These are phyloP conservation scores for Vitis rotundifolia DNA, from an alignment of 164 flowering plant species.

Conservation along the genomic window DNA sequence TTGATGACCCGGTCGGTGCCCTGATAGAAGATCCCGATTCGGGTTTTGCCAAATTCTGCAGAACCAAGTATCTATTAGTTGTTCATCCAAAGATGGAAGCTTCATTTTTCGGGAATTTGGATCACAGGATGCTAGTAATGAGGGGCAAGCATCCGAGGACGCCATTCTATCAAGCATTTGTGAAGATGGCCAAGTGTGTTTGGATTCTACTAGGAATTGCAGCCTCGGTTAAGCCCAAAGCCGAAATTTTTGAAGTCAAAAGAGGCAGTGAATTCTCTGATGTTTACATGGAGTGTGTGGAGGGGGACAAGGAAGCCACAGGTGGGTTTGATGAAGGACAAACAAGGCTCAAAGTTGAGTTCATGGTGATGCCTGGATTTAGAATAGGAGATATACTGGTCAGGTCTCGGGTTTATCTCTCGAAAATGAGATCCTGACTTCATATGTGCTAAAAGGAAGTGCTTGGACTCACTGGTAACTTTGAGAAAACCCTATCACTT, in stretches of 20 bases:
- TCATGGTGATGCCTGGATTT: constrained; percentile 64
- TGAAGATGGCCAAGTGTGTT: constrained; percentile 57
- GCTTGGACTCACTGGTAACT: constrained; percentile 12
- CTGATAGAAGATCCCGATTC: constrained; percentile 45
- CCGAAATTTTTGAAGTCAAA: constrained; percentile 38
- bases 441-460: constrained; percentile 1
- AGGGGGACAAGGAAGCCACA: constrained; percentile 19
- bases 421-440: constrained; percentile 8
- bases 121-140: constrained; percentile 46
- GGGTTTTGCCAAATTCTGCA: constrained; percentile 49
- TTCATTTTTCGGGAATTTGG: constrained; percentile 64
- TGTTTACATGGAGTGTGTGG: constrained; percentile 52
- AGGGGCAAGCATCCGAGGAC: constrained; percentile 60
- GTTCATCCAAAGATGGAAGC: constrained; percentile 56
- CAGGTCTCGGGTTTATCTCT: constrained; percentile 44
- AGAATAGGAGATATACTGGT: constrained; percentile 36
- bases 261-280: constrained; percentile 48
- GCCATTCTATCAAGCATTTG: constrained; percentile 53
- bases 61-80: constrained; percentile 43
- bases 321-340: background rate
- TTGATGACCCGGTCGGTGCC: constrained; percentile 45
- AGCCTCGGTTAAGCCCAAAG: constrained; percentile 30
- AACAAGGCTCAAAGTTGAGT: constrained; percentile 31
- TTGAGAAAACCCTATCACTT: constrained; percentile 1
- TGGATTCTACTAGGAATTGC: constrained; percentile 52